These are phyloP conservation scores for Drosera spatulata DNA, from an alignment of 179 eudicot genomes.

Conservation along the genomic window DNA sequence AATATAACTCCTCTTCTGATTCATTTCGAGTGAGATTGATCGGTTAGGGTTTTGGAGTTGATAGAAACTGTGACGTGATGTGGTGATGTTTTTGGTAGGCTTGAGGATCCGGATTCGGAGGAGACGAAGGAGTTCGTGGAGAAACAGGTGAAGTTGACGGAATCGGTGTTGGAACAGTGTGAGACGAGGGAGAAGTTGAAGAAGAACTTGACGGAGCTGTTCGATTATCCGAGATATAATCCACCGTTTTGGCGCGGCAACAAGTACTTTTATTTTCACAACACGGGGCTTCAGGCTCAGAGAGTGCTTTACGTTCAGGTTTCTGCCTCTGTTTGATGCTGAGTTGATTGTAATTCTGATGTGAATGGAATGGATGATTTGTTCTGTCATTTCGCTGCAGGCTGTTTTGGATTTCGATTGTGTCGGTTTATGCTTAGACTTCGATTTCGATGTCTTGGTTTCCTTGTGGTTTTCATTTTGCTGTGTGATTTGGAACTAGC, in stretches of 20 bases:
- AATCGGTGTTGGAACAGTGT: conserved; percentile 57
- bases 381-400: too few species aligned
- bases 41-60: neutral
- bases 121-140: conserved; percentile 80
- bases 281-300: conserved; percentile 92
- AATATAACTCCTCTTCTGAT: neutral
- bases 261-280: conserved; percentile 84
- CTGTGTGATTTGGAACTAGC: too few species aligned
- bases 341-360: neutral
- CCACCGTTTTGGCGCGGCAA: conserved; percentile 69
- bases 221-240: conserved; percentile 64
- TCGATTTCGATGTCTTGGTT: too few species aligned
- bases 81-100: conserved; percentile 31
- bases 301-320: conserved; percentile 88
- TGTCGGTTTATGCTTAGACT: too few species aligned
- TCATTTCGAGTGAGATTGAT: neutral
- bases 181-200: conserved; percentile 65
- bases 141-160: conserved; percentile 67
- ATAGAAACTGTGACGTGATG: neutral
- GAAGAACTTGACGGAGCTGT: conserved; percentile 57
- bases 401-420: too few species aligned
- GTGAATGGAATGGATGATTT: too few species aligned
- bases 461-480: too few species aligned
- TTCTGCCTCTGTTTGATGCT: conserved; percentile 2
- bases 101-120: conserved; percentile 91